Conservation (phyloP, 2,329 filamentous ascomycete species). For the Dothistroma pini region DNA sequence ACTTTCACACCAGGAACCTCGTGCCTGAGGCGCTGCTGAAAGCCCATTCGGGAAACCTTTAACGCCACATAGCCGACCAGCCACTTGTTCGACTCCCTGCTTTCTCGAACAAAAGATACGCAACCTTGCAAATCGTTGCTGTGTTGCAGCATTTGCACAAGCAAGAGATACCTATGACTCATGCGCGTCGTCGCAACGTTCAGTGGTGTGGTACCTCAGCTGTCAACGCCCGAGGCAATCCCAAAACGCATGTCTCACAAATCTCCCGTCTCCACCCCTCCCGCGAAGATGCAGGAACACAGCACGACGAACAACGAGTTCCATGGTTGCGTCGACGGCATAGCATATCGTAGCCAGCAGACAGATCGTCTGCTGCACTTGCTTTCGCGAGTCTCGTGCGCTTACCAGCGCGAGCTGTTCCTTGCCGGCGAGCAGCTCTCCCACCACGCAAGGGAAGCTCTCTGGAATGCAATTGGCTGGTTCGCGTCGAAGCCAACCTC, state of each 20-base stretch:
- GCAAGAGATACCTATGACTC: neutral
- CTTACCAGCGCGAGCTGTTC: too few species aligned
- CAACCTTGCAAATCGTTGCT: too few species aligned
- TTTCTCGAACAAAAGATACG: neutral
- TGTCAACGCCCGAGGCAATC: neutral
- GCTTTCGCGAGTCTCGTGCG: neutral
- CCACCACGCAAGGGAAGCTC: neutral
- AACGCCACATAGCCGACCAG: neutral
- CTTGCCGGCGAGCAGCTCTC: neutral
- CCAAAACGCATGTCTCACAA: neutral
- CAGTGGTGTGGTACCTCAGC: neutral
- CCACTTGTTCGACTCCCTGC: neutral
- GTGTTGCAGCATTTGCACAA: neutral
- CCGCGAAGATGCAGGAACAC: neutral
- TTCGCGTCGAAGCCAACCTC: neutral
- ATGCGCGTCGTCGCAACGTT: neutral
- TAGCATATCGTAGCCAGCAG: neutral
- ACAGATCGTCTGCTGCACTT: neutral
- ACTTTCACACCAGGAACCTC: neutral
- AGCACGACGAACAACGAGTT: neutral
- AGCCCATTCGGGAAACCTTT: neutral
- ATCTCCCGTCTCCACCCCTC: neutral
- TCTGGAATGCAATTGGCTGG: neutral
- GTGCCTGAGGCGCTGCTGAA: too few species aligned
- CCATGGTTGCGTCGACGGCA: neutral